Percentiles rank a stretch among this genome's conserved stretches.
Conservation (phyloP, 2,329 filamentous ascomycete genomes). For the Paraconiothyrium sp. region DNA sequence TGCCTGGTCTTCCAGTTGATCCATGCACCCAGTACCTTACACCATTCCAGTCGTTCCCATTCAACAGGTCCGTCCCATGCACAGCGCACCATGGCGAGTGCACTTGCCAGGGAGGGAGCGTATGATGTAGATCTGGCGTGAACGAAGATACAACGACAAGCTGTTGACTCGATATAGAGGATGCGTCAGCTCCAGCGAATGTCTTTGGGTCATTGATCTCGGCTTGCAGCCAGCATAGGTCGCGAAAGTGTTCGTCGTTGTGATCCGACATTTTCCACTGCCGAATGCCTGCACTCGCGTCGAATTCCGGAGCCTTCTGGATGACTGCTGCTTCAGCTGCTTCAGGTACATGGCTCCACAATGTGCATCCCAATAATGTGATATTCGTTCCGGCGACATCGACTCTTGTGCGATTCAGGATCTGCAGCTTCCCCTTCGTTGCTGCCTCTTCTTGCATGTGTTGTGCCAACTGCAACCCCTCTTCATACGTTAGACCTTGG, state of each 20-base stretch:
- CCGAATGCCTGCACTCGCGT: constrained; percentile 55
- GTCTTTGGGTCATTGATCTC: constrained; percentile 43
- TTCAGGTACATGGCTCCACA: constrained; percentile 63
- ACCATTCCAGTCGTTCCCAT: constrained; percentile 54
- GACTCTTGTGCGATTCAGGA: constrained; percentile 57
- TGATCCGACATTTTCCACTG: constrained; percentile 62
- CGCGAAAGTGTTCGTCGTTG: constrained; percentile 58
- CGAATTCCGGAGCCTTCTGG: constrained; percentile 63
- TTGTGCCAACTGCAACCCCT: constrained; percentile 37
- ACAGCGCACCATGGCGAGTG: constrained; percentile 59
- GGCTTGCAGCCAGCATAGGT: constrained; percentile 61
- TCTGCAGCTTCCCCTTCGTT: constrained; percentile 49
- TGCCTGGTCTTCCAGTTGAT: constrained; percentile 56
- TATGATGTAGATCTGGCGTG: constrained; percentile 61
- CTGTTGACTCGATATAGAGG: constrained; percentile 16
- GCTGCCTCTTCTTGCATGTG: constrained; percentile 39
- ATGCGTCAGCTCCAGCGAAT: constrained; percentile 20
- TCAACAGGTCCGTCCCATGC: constrained; percentile 63
- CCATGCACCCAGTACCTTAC: constrained; percentile 58
- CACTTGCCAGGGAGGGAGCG: constrained; percentile 60
- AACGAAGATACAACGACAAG: constrained; percentile 67
- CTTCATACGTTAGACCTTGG: constrained; percentile 34
- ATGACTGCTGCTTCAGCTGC: constrained; percentile 52
- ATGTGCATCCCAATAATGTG: constrained; percentile 66
- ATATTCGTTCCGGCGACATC: constrained; percentile 54